Conservation (phyloP, 2,329 filamentous ascomycete genomes). For the Epichloe typhina region DNA sequence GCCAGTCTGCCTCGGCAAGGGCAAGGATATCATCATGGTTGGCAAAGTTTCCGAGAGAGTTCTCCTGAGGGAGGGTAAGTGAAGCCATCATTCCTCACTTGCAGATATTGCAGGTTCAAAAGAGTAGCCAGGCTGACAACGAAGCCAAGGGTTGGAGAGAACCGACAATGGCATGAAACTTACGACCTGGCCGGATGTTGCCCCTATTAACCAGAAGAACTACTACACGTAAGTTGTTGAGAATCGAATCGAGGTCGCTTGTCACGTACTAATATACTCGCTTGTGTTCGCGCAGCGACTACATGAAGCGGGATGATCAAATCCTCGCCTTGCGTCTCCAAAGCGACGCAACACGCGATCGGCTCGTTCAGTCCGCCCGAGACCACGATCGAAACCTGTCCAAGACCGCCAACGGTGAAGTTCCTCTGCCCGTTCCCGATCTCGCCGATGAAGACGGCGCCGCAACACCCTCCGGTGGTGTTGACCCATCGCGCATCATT, state of each 20-base stretch:
- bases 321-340: slow-evolving; percentile 79
- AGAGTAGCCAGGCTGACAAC: slow-evolving; percentile 1
- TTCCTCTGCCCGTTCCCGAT: slow-evolving; percentile 46
- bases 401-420: slow-evolving; percentile 55
- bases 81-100: slow-evolving; percentile 1
- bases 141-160: slow-evolving; percentile 63
- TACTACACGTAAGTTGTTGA: slow-evolving; percentile 69
- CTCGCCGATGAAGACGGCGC: slow-evolving; percentile 44
- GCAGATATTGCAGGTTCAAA: slow-evolving; percentile 9
- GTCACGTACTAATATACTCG: slow-evolving; percentile 6
- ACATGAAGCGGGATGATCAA: slow-evolving; percentile 96
- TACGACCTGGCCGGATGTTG: slow-evolving; percentile 83
- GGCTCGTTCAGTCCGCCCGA: slow-evolving; percentile 73
- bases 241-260: background rate
- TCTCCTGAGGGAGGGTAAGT: slow-evolving; percentile 47
- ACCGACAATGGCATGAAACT: slow-evolving; percentile 98
- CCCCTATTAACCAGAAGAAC: slow-evolving; percentile 97
- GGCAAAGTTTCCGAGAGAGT: slow-evolving; percentile 54
- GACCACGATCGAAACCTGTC: slow-evolving; percentile 79
- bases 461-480: slow-evolving; percentile 42
- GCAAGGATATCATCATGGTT: slow-evolving; percentile 33
- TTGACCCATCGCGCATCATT: slow-evolving; percentile 78
- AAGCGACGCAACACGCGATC: slow-evolving; percentile 72
- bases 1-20: background rate
- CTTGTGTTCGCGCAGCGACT: slow-evolving; percentile 50